These are phyloP conservation scores for Apiospora malaysiana DNA, from an alignment of 2,329 filamentous ascomycete genomes.

Conservation along the genomic window DNA sequence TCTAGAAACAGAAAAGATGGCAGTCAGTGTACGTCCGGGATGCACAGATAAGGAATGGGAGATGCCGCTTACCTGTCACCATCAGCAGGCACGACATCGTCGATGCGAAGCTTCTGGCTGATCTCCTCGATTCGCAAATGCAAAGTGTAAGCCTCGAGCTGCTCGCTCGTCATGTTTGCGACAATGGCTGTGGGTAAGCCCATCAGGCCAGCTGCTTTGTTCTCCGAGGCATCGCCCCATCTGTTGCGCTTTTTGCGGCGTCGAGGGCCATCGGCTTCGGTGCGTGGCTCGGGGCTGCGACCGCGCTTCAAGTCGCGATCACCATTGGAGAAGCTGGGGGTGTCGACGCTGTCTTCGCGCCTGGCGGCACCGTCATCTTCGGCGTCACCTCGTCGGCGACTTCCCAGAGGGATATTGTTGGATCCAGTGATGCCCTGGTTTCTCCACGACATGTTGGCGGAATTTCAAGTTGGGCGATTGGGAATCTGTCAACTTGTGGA, in stretches of 20 bases:
- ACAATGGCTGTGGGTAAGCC: constrained; percentile 95
- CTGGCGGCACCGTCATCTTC: constrained; percentile 39
- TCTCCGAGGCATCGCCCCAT: constrained; percentile 97
- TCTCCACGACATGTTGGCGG: constrained; percentile 66
- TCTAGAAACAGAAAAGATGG: constrained; percentile 52
- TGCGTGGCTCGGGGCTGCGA: constrained; percentile 85
- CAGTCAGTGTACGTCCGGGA: not conserved
- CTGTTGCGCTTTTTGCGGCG: constrained; percentile 98
- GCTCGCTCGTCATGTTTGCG: constrained; percentile 97
- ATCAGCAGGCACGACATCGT: constrained; percentile 97
- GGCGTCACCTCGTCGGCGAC: constrained; percentile 77
- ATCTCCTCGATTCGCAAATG: constrained; percentile 99
- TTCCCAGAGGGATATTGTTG: constrained; percentile 96
- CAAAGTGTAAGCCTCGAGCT: constrained; percentile 95
- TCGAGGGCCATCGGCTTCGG: constrained; percentile 75
- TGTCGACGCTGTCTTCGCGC: constrained; percentile 30
- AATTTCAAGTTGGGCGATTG: not conserved
- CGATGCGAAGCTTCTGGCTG: constrained; percentile 97
- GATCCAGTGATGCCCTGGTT: constrained; percentile 91
- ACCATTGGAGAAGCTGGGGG: constrained; percentile 43
- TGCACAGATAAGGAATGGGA: not conserved
- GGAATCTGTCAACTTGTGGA: constrained; percentile 9
- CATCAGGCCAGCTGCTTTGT: constrained; percentile 98
- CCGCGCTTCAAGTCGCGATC: constrained; percentile 77
- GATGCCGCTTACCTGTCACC: constrained; percentile 78